Percentiles rank a stretch among this genome's conserved stretches.
Evolutionary conservation across 2,329 filamentous ascomycete species (phyloP).

Genomic region (Neodidymelliopsis sp.): DNA sequence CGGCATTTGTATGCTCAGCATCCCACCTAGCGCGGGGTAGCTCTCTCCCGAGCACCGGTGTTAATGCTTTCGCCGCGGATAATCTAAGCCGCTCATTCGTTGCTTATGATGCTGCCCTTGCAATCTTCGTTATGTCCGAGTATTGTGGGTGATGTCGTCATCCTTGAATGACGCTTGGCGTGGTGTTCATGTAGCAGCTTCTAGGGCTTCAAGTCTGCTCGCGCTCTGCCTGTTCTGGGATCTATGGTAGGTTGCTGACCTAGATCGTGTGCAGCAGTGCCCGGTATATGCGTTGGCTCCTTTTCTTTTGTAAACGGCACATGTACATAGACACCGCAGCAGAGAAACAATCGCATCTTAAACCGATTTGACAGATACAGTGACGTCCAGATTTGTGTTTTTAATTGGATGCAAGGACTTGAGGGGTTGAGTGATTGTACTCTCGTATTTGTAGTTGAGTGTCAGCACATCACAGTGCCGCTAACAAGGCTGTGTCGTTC

Average conservation of each 20-base stretch:
- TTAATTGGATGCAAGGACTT: not conserved
- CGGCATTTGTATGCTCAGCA: conserved; percentile 15
- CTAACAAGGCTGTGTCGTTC: no score
- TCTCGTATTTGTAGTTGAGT: not conserved
- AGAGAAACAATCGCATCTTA: conserved; percentile 17
- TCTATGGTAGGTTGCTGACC: conserved; percentile 9
- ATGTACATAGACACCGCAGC: conserved; percentile 15
- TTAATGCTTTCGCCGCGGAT: conserved; percentile 17
- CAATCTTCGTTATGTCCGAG: conserved; percentile 14
- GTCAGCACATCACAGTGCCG: not conserved
- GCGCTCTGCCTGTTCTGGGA: conserved; percentile 11
- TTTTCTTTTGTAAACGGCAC: conserved; percentile 13
- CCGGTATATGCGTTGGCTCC: conserved; percentile 11
- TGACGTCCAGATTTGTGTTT: not conserved
- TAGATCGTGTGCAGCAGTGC: conserved; percentile 16
- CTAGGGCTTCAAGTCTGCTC: conserved; percentile 8
- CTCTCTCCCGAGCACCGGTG: conserved; percentile 6
- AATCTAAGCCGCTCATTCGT: conserved; percentile 15
- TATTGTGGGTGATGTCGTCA: conserved; percentile 8
- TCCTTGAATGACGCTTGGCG: not conserved
- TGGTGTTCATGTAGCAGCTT: not conserved
- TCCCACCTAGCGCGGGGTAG: conserved; percentile 19
- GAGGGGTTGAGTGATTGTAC: not conserved
- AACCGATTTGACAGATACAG: not conserved
- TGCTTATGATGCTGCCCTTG: conserved; percentile 11